phyloP scores from a whole-genome alignment of 148 eudicot genomes.

The Vaccinium myrtillus region DNA sequence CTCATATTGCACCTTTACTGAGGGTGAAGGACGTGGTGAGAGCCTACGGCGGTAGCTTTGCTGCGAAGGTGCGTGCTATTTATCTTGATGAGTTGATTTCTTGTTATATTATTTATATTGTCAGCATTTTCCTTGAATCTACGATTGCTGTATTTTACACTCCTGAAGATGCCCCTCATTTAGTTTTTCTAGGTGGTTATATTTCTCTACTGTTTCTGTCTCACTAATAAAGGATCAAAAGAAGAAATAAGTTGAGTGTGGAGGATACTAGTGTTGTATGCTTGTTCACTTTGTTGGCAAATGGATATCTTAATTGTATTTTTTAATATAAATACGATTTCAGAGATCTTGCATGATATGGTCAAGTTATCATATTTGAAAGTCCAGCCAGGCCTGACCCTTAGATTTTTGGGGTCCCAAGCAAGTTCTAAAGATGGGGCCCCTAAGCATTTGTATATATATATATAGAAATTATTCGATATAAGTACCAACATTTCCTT shows the following conservation, averaged over 20 bases:
- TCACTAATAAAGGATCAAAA: neutral
- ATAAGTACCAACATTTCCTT: too few relatives aligned
- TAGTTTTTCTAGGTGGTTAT: neutral
- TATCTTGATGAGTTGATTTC: neutral
- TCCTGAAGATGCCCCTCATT: constrained; percentile 4
- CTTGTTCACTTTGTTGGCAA: neutral
- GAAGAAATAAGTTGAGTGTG: neutral
- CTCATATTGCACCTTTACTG: constrained; percentile 86
- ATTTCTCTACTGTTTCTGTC: neutral
- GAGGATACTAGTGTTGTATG: neutral
- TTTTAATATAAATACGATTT: neutral
- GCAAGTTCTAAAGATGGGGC: too few relatives aligned
- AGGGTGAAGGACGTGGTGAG: constrained; percentile 83
- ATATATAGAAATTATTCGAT: too few relatives aligned
- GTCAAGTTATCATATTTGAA: neutral
- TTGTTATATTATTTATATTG: neutral
- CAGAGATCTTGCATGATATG: neutral
- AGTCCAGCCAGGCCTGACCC: neutral
- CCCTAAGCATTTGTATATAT: too few relatives aligned
- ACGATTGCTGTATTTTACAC: neutral
- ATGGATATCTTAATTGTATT: too few relatives aligned
- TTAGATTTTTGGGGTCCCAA: too few relatives aligned
- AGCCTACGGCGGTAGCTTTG: constrained; percentile 92
- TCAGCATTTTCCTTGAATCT: neutral
- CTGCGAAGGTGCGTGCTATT: constrained; percentile 70